Base-by-base conservation (phyloP, 1,139 yeast genomes). In the Yamadazyma epiphylla region DNA sequence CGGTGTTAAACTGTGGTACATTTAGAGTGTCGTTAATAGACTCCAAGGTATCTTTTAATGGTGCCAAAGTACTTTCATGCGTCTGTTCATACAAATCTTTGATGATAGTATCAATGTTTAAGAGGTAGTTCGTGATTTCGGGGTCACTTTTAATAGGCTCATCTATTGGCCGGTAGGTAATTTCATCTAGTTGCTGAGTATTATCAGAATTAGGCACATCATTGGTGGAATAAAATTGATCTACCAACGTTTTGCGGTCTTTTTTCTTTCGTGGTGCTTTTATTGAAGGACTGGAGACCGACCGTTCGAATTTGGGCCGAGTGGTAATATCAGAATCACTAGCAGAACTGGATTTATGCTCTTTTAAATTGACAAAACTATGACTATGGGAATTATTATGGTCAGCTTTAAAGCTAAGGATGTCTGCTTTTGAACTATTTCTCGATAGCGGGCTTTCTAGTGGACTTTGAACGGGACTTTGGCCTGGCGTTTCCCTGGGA, bases 221-320 rank as follows among this genome's bases (percentile, higher is more conserved):
- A 24, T 39, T 27, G 3, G 32, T 35, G 4, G 42, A 21, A 43
- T 60, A 65, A 42, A 66, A 66, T 38, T 64, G 71, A 41, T 64
- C 69, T 35, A 64, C 72, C 33, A 66, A 45, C 25, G 69, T 45
- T 35, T 60, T 61, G 29, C 50, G 50, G 31, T 56, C 39, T 12
- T 13, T 24, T 21, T 23, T 28, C 19, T 5, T 22, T 6, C n/a
- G n/a, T n/a, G n/a, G n/a, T n/a, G n/a, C n/a, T n/a, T n/a, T n/a
- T n/a, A n/a, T n/a, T n/a, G n/a, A n/a, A n/a, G n/a, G n/a, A n/a
- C n/a, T n/a, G n/a, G n/a, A n/a, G n/a, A n/a, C n/a, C n/a, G n/a
- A n/a, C n/a, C n/a, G n/a, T n/a, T n/a, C n/a, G n/a, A n/a, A n/a
- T n/a, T n/a, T n/a, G n/a, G n/a, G n/a, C n/a, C n/a, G n/a, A n/a